phyloP scores from a whole-genome alignment of 345 rosid species.

The Sapria himalayana region DNA sequence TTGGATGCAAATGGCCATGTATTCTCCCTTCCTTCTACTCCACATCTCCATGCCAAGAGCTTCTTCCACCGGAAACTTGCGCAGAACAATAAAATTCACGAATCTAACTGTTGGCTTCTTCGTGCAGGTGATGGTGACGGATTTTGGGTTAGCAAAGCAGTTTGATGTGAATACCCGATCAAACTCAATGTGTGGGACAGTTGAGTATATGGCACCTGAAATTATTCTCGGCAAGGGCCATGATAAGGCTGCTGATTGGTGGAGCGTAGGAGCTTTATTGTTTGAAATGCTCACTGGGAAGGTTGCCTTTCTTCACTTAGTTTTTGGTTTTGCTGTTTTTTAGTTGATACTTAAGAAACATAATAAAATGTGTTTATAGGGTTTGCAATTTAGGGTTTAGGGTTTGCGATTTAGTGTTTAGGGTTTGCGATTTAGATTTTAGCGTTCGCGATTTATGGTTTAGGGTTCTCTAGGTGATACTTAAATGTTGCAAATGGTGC shows the following conservation, averaged over 20 bases:
- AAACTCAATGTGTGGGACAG: slow-evolving; percentile 82
- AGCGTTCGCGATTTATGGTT: too few species aligned
- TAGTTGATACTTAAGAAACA: too few species aligned
- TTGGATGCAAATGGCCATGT: slow-evolving; percentile 82
- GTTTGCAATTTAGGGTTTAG: too few species aligned
- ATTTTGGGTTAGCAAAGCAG: slow-evolving; percentile 81
- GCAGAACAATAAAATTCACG: background rate
- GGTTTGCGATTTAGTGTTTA: too few species aligned
- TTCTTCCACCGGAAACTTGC: background rate
- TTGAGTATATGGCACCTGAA: slow-evolving; percentile 95
- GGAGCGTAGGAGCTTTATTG: slow-evolving; percentile 79
- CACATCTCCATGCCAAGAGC: background rate
- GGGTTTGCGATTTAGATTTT: too few species aligned
- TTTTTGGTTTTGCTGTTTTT: slow-evolving; percentile 1
- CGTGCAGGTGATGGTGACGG: slow-evolving; percentile 52
- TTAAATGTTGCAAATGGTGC: too few species aligned
- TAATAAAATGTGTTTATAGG: too few species aligned
- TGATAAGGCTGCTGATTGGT: slow-evolving; percentile 92
- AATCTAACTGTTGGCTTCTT: slow-evolving; percentile 5
- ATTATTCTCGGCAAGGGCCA: slow-evolving; percentile 78
- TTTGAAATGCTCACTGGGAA: slow-evolving; percentile 91
- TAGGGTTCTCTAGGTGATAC: too few species aligned
- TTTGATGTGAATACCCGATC: slow-evolving; percentile 69
- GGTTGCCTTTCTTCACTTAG: slow-evolving; percentile 16
- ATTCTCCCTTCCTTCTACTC: slow-evolving; percentile 10